Percentiles rank a stretch among this genome's conserved stretches.
These are phyloP conservation scores for Pseudozyma flocculosa DNA, from an alignment of 1,284 basidiomycete genomes.

Conservation along the genomic window DNA sequence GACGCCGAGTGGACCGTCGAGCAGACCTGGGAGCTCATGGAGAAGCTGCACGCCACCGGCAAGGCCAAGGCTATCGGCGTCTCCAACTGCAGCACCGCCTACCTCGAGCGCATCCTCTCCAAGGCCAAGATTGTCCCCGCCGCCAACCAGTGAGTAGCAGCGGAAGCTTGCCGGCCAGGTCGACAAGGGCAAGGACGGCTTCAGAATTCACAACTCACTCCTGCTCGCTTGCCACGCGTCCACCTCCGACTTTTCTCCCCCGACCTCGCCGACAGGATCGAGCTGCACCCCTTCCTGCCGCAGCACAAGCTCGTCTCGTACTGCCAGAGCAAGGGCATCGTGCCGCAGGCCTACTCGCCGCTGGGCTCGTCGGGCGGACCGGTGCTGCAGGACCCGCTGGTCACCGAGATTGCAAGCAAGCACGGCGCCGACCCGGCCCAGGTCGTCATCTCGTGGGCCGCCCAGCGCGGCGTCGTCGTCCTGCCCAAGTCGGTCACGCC, in stretches of 20 bases:
- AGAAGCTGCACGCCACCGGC: slow-evolving; percentile 67
- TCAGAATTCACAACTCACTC: no score
- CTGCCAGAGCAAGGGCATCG: slow-evolving; percentile 60
- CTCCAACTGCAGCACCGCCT: slow-evolving; percentile 43
- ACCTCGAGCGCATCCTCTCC: slow-evolving; percentile 60
- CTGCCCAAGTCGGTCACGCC: slow-evolving; percentile 47
- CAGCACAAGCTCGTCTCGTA: slow-evolving; percentile 77
- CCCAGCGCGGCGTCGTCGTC: slow-evolving; percentile 32
- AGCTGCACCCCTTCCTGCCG: slow-evolving; percentile 60
- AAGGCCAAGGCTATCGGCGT: slow-evolving; percentile 79
- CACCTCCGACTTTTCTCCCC: no score
- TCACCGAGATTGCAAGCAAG: slow-evolving; percentile 36
- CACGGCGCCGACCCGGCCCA: slow-evolving; percentile 37
- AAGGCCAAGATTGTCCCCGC: slow-evolving; percentile 70
- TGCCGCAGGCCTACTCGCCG: slow-evolving; percentile 42
- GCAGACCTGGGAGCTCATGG: slow-evolving; percentile 82
- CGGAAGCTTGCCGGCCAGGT: no score
- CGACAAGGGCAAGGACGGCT: no score
- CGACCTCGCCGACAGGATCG: slow-evolving; percentile 7
- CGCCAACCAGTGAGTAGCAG: slow-evolving; percentile 65
- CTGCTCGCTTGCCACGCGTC: no score
- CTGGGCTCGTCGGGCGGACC: slow-evolving; percentile 38
- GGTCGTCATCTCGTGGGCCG: slow-evolving; percentile 41
- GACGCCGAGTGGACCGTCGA: slow-evolving; percentile 69
- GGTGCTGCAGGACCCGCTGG: slow-evolving; percentile 27